Evolutionary conservation across 306 rosid species (phyloP).

Genomic region (Alnus glutinosa): DNA sequence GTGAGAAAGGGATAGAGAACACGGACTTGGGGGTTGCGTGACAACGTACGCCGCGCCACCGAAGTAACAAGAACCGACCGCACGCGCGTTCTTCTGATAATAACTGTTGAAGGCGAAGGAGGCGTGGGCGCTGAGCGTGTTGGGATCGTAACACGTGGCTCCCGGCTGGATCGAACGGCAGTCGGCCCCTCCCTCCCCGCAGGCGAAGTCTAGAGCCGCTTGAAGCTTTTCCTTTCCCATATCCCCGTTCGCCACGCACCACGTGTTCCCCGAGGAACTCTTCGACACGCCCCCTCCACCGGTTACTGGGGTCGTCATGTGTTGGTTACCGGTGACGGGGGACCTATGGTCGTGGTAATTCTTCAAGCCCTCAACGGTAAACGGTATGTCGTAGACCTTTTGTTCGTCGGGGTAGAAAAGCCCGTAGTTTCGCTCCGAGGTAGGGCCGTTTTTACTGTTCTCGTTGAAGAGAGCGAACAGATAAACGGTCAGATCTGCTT

Average conservation of each 20-base stretch:
- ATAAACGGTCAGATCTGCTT: conserved; percentile 85
- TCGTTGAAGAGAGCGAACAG: conserved; percentile 91
- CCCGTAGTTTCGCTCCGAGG: conserved; percentile 86
- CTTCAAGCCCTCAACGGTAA: conserved; percentile 56
- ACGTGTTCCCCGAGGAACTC: conserved; percentile 64
- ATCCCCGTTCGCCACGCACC: conserved; percentile 91
- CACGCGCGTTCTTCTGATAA: conserved; percentile 76
- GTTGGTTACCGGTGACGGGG: conserved; percentile 22
- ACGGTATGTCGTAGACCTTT: conserved; percentile 73
- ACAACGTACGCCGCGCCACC: conserved; percentile 93
- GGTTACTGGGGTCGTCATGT: conserved; percentile 2
- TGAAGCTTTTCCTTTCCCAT: conserved; percentile 67
- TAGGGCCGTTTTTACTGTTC: conserved; percentile 72
- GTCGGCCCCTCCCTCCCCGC: conserved; percentile 95
- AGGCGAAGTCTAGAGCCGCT: conserved; percentile 75
- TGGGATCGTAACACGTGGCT: conserved; percentile 81
- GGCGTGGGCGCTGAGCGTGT: conserved; percentile 75
- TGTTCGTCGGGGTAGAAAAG: conserved; percentile 68
- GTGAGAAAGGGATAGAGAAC: background rate
- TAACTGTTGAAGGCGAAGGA: conserved; percentile 90
- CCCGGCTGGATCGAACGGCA: conserved; percentile 74
- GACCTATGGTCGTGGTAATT: conserved; percentile 41
- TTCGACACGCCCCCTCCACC: conserved; percentile 68
- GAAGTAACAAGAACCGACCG: conserved; percentile 78
- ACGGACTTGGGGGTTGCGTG: conserved; percentile 92